A percentile compares a stretch with the other conserved stretches of the same genome.
These are phyloP conservation scores for Castanea sativa DNA, from an alignment of 306 rosid genomes.

Conservation along the genomic window DNA sequence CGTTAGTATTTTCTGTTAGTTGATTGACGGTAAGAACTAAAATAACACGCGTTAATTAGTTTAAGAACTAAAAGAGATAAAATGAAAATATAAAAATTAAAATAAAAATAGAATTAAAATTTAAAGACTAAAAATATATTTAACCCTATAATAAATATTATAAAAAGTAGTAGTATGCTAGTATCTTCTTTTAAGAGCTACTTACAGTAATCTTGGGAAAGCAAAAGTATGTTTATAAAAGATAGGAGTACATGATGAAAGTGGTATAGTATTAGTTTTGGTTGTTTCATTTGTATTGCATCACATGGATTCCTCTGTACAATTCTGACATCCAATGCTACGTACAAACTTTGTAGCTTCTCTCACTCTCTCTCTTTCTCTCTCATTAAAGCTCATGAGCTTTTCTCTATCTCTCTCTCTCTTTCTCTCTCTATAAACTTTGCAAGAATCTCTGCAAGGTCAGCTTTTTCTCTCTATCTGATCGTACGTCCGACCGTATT, in stretches of 20 bases:
- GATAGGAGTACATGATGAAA: neutral
- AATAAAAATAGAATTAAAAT: too few relatives aligned
- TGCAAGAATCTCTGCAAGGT: constrained; percentile 37
- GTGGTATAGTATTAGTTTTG: neutral
- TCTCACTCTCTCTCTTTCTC: neutral
- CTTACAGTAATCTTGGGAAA: neutral
- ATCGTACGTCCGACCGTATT: constrained; percentile 44
- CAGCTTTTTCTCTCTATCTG: constrained; percentile 21
- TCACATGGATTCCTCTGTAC: constrained; percentile 32
- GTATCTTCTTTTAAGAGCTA: neutral
- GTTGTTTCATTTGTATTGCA: constrained; percentile 19
- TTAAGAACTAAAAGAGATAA: too few relatives aligned
- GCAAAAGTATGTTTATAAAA: neutral
- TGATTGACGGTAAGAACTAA: too few relatives aligned
- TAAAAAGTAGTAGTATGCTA: too few relatives aligned
- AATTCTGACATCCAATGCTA: constrained; percentile 16
- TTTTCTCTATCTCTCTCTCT: constrained; percentile 10
- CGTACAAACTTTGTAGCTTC: constrained; percentile 16
- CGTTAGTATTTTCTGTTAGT: too few relatives aligned
- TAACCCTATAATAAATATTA: too few relatives aligned
- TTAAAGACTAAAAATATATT: too few relatives aligned
- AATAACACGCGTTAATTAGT: too few relatives aligned
- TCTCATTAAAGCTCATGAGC: constrained; percentile 24
- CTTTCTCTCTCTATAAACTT: constrained; percentile 1
- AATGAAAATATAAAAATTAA: too few relatives aligned